Evolutionary conservation across 768 basidiomycete genomes (phyloP).

Genomic region (Cubamyces lactineus): DNA sequence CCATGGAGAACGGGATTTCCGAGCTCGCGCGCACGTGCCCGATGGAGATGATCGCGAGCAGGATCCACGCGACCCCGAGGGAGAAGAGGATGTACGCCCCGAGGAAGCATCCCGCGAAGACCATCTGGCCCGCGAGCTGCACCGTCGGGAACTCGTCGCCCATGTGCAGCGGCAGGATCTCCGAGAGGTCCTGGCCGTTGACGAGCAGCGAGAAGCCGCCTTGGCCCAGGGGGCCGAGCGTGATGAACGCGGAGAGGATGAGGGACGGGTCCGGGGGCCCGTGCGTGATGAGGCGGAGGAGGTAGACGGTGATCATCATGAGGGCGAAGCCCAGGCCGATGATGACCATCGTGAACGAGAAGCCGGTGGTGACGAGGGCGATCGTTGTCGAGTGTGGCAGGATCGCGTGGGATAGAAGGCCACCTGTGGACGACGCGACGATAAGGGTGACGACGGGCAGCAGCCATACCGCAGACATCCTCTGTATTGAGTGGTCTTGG

Average conservation of each 20-base stretch:
- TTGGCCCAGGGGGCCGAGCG: slow-evolving; percentile 58
- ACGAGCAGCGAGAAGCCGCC: slow-evolving; percentile 50
- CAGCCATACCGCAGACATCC: slow-evolving; percentile 51
- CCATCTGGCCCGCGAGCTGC: slow-evolving; percentile 42
- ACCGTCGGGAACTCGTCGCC: slow-evolving; percentile 38
- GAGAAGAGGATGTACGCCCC: slow-evolving; percentile 54
- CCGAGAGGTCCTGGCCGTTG: slow-evolving; percentile 43
- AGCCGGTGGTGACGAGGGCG: slow-evolving; percentile 46
- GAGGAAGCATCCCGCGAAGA: slow-evolving; percentile 50
- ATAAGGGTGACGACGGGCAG: slow-evolving; percentile 55
- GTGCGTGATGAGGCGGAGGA: slow-evolving; percentile 46
- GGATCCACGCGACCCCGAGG: slow-evolving; percentile 57
- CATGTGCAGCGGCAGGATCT: slow-evolving; percentile 39
- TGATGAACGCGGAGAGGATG: slow-evolving; percentile 50
- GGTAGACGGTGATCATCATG: slow-evolving; percentile 53
- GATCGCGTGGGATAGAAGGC: slow-evolving; percentile 46
- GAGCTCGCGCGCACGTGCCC: slow-evolving; percentile 31
- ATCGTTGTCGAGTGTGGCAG: slow-evolving; percentile 38
- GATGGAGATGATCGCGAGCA: slow-evolving; percentile 47
- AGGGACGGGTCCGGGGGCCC: slow-evolving; percentile 45
- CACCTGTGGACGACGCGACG: slow-evolving; percentile 56
- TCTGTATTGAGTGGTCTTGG: slow-evolving; percentile 45
- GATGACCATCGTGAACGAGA: slow-evolving; percentile 47
- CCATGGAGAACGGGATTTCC: slow-evolving; percentile 48
- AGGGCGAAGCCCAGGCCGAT: slow-evolving; percentile 52